Conservation (phyloP, 2,329 filamentous ascomycete genomes). For the Huntiella moniliformis region DNA sequence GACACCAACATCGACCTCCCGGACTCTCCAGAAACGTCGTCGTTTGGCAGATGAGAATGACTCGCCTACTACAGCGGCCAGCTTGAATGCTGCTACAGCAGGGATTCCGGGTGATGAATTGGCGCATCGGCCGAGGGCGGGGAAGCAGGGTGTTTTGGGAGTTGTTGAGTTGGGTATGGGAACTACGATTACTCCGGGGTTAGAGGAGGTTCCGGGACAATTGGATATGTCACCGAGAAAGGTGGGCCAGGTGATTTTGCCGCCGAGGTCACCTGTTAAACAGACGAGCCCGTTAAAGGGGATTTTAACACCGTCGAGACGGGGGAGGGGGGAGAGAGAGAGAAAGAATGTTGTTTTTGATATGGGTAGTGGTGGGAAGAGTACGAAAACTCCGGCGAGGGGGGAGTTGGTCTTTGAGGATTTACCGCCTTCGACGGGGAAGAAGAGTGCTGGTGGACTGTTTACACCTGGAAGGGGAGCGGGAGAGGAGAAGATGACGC, state of each 20-base stretch:
- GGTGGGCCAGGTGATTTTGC: background rate
- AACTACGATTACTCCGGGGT: too few relatives aligned
- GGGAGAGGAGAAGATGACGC: constrained; percentile 5
- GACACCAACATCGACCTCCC: constrained; percentile 7
- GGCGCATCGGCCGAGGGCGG: background rate
- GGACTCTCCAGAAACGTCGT: constrained; percentile 3
- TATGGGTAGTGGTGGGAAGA: constrained; percentile 13
- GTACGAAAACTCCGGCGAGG: constrained; percentile 12
- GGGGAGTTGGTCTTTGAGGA: constrained; percentile 35
- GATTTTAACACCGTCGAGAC: constrained; percentile 37
- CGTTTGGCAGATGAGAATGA: constrained; percentile 9
- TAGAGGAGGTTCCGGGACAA: background rate
- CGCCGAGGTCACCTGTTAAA: constrained; percentile 4
- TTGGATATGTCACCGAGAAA: constrained; percentile 7
- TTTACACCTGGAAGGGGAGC: background rate
- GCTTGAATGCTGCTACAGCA: constrained; percentile 1
- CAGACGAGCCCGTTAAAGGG: constrained; percentile 25
- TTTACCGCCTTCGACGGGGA: constrained; percentile 21
- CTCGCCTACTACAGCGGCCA: background rate
- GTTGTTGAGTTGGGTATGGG: background rate
- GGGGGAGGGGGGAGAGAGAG: constrained; percentile 16
- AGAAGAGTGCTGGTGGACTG: constrained; percentile 1
- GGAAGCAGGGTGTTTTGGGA: background rate
- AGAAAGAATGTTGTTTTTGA: constrained; percentile 40
- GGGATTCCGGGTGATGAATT: background rate